These are phyloP conservation scores for Abelmoschus esculentus DNA, from an alignment of 345 rosid species.

Conservation along the genomic window DNA sequence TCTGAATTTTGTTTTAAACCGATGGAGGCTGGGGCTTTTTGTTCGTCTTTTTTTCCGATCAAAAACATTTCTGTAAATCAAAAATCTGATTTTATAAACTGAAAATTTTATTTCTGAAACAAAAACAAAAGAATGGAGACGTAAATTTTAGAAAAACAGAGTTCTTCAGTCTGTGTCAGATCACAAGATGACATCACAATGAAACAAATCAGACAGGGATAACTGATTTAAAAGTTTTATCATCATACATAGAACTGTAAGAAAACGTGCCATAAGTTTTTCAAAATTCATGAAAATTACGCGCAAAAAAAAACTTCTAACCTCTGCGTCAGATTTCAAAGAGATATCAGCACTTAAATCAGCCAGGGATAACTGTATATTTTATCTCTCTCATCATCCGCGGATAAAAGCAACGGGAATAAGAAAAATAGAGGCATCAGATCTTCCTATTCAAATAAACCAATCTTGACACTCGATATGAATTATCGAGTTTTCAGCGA, in stretches of 20 bases:
- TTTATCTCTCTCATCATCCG: conserved; percentile 11
- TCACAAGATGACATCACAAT: conserved; percentile 26
- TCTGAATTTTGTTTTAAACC: not conserved
- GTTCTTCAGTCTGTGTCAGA: conserved; percentile 31
- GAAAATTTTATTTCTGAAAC: not conserved
- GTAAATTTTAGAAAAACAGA: no score
- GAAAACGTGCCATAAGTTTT: conserved; percentile 7
- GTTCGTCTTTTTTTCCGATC: no score
- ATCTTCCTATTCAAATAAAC: conserved; percentile 39
- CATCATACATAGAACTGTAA: conserved; percentile 39
- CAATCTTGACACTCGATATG: conserved; percentile 21
- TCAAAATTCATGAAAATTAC: conserved; percentile 9
- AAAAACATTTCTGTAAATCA: not conserved
- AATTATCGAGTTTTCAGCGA: conserved; percentile 18
- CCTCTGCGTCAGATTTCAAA: conserved; percentile 7
- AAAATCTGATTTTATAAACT: not conserved
- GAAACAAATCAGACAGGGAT: conserved; percentile 51
- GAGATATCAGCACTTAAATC: conserved; percentile 25
- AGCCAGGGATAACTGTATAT: conserved; percentile 25
- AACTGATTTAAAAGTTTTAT: conserved; percentile 31
- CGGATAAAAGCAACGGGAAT: not conserved
- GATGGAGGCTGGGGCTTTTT: no score
- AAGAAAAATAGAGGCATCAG: conserved; percentile 26
- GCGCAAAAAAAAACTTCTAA: not conserved
- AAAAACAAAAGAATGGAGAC: not conserved